phyloP scores from a whole-genome alignment of 176 grass and related monocot genomes.

The Rhynchospora tenuis region DNA sequence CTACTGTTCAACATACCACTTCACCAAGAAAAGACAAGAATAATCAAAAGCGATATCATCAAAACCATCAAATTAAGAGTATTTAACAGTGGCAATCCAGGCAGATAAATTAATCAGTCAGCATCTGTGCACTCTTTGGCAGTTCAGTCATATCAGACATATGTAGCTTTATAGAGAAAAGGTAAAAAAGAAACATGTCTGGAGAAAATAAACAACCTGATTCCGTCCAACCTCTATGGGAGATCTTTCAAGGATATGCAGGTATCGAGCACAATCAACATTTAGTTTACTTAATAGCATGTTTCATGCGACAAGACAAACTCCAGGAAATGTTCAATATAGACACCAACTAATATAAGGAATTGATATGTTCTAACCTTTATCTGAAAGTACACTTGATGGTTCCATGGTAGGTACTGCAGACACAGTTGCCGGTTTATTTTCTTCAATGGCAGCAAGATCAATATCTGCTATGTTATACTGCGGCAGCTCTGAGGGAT shows the following conservation, averaged over 20 bases:
- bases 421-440: conserved; percentile 33
- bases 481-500: conserved; percentile 74
- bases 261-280: not conserved
- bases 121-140: not conserved
- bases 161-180: not conserved
- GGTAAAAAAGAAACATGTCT: not conserved
- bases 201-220: not conserved
- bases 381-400: conserved; percentile 38
- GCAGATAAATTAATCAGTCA: not conserved
- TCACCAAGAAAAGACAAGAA: not conserved
- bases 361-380: not conserved
- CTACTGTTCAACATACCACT: not conserved
- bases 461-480: conserved; percentile 35
- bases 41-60: not conserved
- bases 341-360: not conserved
- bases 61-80: not conserved
- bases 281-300: not conserved
- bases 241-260: not conserved
- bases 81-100: not conserved
- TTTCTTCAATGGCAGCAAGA: conserved; percentile 27
- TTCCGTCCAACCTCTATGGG: not conserved
- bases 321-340: not conserved
- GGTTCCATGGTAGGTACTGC: conserved; percentile 28
- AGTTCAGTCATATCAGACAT: not conserved
- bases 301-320: not conserved